These are phyloP conservation scores for Boletus semigastroideus DNA, from an alignment of 1,284 basidiomycete genomes.

Conservation along the genomic window DNA sequence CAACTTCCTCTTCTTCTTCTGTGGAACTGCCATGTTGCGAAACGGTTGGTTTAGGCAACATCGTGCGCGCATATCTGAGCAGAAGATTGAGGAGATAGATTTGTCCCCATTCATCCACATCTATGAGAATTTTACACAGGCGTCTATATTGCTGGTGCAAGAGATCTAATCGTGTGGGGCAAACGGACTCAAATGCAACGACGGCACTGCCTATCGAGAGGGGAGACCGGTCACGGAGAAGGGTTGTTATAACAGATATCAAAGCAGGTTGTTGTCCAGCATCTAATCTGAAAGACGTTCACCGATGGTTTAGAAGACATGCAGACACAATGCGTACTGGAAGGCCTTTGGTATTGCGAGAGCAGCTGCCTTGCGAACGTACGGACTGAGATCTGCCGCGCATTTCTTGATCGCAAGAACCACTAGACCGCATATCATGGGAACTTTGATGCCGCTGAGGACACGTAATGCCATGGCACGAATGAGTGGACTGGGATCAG, in stretches of 20 bases:
- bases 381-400: slow-evolving; percentile 87
- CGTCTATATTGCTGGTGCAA: slow-evolving; percentile 88
- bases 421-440: slow-evolving; percentile 85
- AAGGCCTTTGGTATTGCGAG: slow-evolving; percentile 87
- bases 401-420: slow-evolving; percentile 90
- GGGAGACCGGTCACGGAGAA: slow-evolving; percentile 83
- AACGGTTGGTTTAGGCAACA: slow-evolving; percentile 73
- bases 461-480: slow-evolving; percentile 94
- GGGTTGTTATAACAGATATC: slow-evolving; percentile 70
- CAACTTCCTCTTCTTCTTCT: slow-evolving; percentile 56
- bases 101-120: slow-evolving; percentile 98
- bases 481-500: slow-evolving; percentile 89
- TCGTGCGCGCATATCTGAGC: slow-evolving; percentile 78
- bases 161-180: slow-evolving; percentile 82
- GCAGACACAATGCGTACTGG: slow-evolving; percentile 51
- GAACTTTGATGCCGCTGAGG: slow-evolving; percentile 86
- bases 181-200: slow-evolving; percentile 82
- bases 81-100: slow-evolving; percentile 79
- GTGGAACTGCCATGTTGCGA: slow-evolving; percentile 30
- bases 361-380: slow-evolving; percentile 90
- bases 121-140: slow-evolving; percentile 80
- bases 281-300: slow-evolving; percentile 61
- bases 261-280: slow-evolving; percentile 68
- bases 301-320: neutral
- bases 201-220: slow-evolving; percentile 87